Evolutionary conservation across 352 stramenopile species (phyloP), one percentile per base, ranked within the genome.

Genomic region (Globisporangium nunn): DNA sequence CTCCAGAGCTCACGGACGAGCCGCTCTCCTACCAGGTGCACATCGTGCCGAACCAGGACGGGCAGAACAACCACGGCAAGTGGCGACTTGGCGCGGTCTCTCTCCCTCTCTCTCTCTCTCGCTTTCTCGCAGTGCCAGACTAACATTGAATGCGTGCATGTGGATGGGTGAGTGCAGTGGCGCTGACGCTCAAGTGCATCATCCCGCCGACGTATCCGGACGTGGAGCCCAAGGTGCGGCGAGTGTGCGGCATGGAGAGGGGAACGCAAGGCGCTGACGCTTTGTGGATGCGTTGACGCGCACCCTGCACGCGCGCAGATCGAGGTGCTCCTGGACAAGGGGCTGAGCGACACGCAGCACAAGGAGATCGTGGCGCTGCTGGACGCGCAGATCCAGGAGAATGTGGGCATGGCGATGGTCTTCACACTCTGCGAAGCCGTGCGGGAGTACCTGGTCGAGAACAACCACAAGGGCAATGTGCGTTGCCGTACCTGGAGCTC

Each of bases 321-420:
- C 50, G 83, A 93, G 15, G 61, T 92, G 58, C 55, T 87, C 15
- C 54, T 93, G 52, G 81, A 92, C 50, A 92, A 92, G 54, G 85
- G 85, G 15, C 56, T 95, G 48, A 85, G 72, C 47, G 81, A 92
- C 52, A 73, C 75, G 47, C 85, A 95, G 59, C 58, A 84, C 56
- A 91, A 91, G 63, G 85, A 93, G 57, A 74, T 93, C 53, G 74
- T 81, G 56, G 51, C 74, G 50, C 56, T 95, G 52, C 58, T 95
- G 55, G 55, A 62, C 28, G 59, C 79, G 43, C 83, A 93, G 59
- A 67, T 92, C 28, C 59, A 78, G 45, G 85, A 93, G 58, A 93
- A 93, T 59, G 72, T 88, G 52, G 83, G 83, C 51, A 93, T 95
- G 81, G 81, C 81, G 48, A 93, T 93, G 82, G 85, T 93, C 59